Evolutionary conservation across 2,329 filamentous ascomycete species (phyloP).

Genomic region (Beauveria australis): DNA sequence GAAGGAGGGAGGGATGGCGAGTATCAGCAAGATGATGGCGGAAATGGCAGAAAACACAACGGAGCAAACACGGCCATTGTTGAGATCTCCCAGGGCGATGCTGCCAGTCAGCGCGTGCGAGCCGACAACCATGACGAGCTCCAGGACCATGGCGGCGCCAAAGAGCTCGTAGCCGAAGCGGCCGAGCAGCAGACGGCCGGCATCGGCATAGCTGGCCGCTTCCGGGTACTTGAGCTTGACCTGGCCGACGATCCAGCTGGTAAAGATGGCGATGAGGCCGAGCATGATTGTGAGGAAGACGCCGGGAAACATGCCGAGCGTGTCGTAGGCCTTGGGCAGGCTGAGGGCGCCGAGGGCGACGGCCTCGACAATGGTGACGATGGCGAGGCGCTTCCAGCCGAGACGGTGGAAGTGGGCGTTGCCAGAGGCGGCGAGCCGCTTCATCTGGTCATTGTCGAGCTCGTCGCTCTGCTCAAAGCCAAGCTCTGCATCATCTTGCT

Average conservation of each 20-base stretch:
- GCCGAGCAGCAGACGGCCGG: slow-evolving; percentile 50
- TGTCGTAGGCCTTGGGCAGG: slow-evolving; percentile 35
- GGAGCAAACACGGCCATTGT: slow-evolving; percentile 36
- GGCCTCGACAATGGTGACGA: slow-evolving; percentile 42
- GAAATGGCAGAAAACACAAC: slow-evolving; percentile 30
- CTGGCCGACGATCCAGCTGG: slow-evolving; percentile 15
- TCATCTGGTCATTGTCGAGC: slow-evolving; percentile 20
- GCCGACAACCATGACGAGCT: slow-evolving; percentile 59
- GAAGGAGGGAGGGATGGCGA: slow-evolving; percentile 32
- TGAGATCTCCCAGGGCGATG: slow-evolving; percentile 55
- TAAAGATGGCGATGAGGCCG: slow-evolving; percentile 15
- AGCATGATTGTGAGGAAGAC: slow-evolving; percentile 14
- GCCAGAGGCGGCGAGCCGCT: slow-evolving; percentile 32
- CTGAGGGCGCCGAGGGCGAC: slow-evolving; percentile 41
- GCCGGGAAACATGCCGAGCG: slow-evolving; percentile 28
- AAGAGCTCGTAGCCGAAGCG: slow-evolving; percentile 48
- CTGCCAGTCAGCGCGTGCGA: slow-evolving; percentile 58
- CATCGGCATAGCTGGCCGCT: slow-evolving; percentile 56
- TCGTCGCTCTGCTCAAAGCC: slow-evolving; percentile 23
- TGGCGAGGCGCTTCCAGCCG: slow-evolving; percentile 42
- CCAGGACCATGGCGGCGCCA: slow-evolving; percentile 45
- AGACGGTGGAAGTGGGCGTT: slow-evolving; percentile 37
- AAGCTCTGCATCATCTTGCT: slow-evolving; percentile 20
- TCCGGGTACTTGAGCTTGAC: slow-evolving; percentile 37
- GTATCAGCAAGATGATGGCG: slow-evolving; percentile 27